Evolutionary conservation across 2,329 filamentous ascomycete genomes (phyloP).

Genomic region (Fusarium buharicum): DNA sequence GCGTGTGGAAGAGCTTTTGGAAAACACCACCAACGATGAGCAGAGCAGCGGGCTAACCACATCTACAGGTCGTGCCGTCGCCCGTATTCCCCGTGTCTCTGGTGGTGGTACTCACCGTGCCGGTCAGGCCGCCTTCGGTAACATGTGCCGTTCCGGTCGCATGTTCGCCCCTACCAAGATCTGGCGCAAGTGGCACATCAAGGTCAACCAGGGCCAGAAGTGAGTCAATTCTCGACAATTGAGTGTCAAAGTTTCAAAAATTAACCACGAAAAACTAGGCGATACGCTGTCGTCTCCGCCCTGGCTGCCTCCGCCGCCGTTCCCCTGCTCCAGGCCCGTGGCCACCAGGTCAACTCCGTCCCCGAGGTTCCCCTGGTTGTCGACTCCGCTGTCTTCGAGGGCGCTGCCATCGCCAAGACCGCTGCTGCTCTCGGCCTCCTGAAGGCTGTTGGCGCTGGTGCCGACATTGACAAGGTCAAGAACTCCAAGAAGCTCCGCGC

Average conservation of each 20-base stretch:
- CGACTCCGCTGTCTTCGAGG: constrained; percentile 88
- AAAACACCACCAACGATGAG: constrained; percentile 4
- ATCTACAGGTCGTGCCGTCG: constrained; percentile 88
- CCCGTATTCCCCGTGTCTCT: constrained; percentile 99
- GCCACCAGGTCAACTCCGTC: constrained; percentile 91
- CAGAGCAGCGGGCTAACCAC: constrained; percentile 39
- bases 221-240: constrained; percentile 56
- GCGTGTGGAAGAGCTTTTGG: neutral
- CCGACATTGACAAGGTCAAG: constrained; percentile 95
- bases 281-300: constrained; percentile 97
- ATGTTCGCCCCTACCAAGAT: constrained; percentile 99
- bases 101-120: constrained; percentile 99
- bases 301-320: constrained; percentile 95
- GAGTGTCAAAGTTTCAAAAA: neutral
- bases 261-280: constrained; percentile 63
- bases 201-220: constrained; percentile 99
- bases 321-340: constrained; percentile 94
- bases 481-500: constrained; percentile 95
- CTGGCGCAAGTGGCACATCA: constrained; percentile 99
- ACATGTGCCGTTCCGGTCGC: constrained; percentile 99
- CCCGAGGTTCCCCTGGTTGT: constrained; percentile 97
- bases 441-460: constrained; percentile 87
- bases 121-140: constrained; percentile 99
- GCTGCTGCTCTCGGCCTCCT: constrained; percentile 86
- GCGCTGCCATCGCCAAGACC: constrained; percentile 85